Evolutionary conservation across 768 basidiomycete genomes (phyloP).

Genomic region (Collybia sp.): DNA sequence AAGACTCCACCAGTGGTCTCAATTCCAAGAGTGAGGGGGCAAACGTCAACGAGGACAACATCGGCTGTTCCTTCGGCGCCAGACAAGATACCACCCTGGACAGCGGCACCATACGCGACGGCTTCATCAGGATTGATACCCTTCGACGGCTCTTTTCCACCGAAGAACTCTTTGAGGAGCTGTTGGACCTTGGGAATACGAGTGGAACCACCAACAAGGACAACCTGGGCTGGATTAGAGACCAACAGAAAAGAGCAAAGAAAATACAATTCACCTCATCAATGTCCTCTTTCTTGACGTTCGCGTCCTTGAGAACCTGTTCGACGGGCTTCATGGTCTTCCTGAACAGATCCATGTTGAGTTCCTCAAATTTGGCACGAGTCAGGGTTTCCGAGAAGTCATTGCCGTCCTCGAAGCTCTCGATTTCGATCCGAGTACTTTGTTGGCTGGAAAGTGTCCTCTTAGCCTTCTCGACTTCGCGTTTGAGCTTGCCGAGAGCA

Average conservation of each 20-base stretch:
- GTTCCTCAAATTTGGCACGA: constrained; percentile 97
- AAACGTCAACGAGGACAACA: constrained; percentile 93
- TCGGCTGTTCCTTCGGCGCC: constrained; percentile 90
- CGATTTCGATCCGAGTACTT: constrained; percentile 89
- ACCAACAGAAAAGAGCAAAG: background rate
- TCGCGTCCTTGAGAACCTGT: constrained; percentile 96
- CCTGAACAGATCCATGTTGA: constrained; percentile 98
- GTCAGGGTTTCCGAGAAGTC: constrained; percentile 98
- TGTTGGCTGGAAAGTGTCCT: constrained; percentile 90
- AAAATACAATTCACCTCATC: constrained; percentile 64
- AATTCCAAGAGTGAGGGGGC: constrained; percentile 96
- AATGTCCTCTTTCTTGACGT: constrained; percentile 96
- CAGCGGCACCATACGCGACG: constrained; percentile 97
- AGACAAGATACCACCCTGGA: constrained; percentile 97
- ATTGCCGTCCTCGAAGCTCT: constrained; percentile 92
- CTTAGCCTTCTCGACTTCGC: constrained; percentile 93
- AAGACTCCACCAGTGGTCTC: constrained; percentile 98
- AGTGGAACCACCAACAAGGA: constrained; percentile 95
- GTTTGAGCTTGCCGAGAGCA: constrained; percentile 88
- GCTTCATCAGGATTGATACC: constrained; percentile 99
- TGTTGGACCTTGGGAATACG: constrained; percentile 99
- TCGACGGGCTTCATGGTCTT: constrained; percentile 99
- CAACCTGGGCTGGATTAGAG: constrained; percentile 42
- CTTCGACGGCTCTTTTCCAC: constrained; percentile 95
- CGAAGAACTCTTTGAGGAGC: constrained; percentile 96